Base-by-base conservation (phyloP, 2,329 filamentous ascomycete species). In the Neofusicoccum laricinum region DNA sequence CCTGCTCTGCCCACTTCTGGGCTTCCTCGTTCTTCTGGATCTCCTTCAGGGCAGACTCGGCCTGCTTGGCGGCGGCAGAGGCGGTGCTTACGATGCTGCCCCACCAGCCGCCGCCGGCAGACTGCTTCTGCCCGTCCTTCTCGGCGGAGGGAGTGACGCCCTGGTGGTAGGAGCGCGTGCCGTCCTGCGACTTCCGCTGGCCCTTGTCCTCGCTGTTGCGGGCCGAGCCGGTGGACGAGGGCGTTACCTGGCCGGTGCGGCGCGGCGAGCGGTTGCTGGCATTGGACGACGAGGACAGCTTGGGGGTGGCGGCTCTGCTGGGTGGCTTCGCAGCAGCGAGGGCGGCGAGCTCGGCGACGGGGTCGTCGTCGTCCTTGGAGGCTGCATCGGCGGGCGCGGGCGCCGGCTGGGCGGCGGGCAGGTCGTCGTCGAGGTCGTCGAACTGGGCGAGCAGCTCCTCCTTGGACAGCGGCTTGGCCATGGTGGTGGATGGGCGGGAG, bases 1-100 rank as follows among this genome's bases (percentile, higher is more conserved):
- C 90, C 76, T 98, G 94, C 61, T 97, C 91, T 1, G 93, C 92
- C 93, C 94, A 99, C 76, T 92, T 91, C 81, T 94, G 93, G 59
- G 94, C 95, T 77, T 99, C 95, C 74, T 98, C 93, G 72, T 96
- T 97, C 75, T 95, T 90, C 76, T 97, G 92, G 53, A 99, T 93
- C 77, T 98, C 92, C 76, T 94, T 96, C 68, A 96, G 93, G 0
- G 93, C 90, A 7, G 90, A 92, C 78, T 97, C 93, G 51, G 95
- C 94, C n/a, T 90, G 89, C 68, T 81, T 87, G 40, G 93, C 93
- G 0, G 91, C 93, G 15, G 89, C 88, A 66, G 79, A 86, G 40
- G 92, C 91, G 0, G 92, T 93, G 46, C 91, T 91, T 71, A 95
- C 85, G 61, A 97, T 80, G 63, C 92, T 90, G 68, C 92, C 91